Base-by-base conservation (phyloP, 352 stramenopile genomes). In the Achlya hypogyna region DNA sequence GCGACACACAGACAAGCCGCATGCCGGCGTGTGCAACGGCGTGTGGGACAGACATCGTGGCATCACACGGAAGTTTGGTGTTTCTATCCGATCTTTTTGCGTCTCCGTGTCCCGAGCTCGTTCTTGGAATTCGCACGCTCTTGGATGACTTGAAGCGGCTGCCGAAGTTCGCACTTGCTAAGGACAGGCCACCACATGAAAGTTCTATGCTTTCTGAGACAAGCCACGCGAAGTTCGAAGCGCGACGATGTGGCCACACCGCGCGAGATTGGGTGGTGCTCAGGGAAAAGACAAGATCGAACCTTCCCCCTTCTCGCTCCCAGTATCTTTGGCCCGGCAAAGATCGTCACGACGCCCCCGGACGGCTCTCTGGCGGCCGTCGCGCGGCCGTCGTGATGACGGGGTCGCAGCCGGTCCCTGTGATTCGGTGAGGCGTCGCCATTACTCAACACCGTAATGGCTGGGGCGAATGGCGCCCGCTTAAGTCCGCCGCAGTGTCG, bases 401-500 rank as follows among this genome's bases (percentile, higher is more conserved):
- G n/a, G n/a, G n/a, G n/a, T n/a, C n/a, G n/a, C n/a, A n/a, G n/a
- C n/a, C n/a, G n/a, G n/a, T n/a, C n/a, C n/a, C n/a, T n/a, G n/a
- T n/a, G n/a, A n/a, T n/a, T n/a, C n/a, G n/a, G n/a, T n/a, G n/a
- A n/a, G n/a, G n/a, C n/a, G n/a, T n/a, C 38, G 4, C 6, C 6
- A 18, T 45, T 45, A 45, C 38, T 45, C 38, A 10, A 18, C 38
- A 9, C n/a, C 38, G 38, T 45, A 45, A 45, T 45, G 38, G 38
- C 2, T n/a, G n/a, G n/a, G n/a, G n/a, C n/a, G n/a, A n/a, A n/a
- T n/a, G 38, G 38, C 6, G 38, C 38, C 38, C 38, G 2, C 6
- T 2, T 56, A 56, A 56, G 49, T 56, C 12, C 49, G 49, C 49
- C 10, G 25, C 49, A 56, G 49, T 56, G 49, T 56, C 49, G 49